Evolutionary conservation across 495 filamentous ascomycete genomes (phyloP), one percentile per base, ranked within the genome.

Genomic region (Immersiella caudata): DNA sequence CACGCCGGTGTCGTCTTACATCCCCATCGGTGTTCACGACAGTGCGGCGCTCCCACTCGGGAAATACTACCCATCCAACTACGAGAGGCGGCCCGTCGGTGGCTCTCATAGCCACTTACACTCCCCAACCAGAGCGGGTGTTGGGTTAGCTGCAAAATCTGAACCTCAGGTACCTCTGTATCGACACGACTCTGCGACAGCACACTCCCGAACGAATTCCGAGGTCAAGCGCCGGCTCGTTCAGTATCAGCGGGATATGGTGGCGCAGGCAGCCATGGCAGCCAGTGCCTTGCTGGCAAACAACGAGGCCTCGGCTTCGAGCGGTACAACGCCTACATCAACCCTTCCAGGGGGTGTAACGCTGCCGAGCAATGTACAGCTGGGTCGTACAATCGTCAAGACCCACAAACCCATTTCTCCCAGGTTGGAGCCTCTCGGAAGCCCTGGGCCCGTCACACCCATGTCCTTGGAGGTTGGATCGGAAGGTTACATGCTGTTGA

Each of bases 381-480:
- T 69, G 1, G 68, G 67, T 16, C 40, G 50, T 0, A 56, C 29
- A 0, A 54, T 72, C 9, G 33, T 74, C 26, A 73, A 71, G 78
- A 72, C 71, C 52, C 82, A 88, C 63, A 77, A 75, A 67, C 83
- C 90, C 40, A 79, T 79, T 12, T 88, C 88, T 22, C 92, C 92
- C 8, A 80, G 86, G 20, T 74, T 95, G 36, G 80, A 81, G 25
- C 92, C 92, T 1, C 81, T 91, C 3, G 85, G 86, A n/a, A 92
- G 89, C 54, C 90, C 91, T 0, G 91, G 91, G 0, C 90, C 90
- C 0, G 90, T 94, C 49, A 94, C 92, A 1, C 91, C 92, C 0
- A 82, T 95, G 74, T 85, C 86, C 2, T 75, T 95, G 29, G 90
- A 93, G 70, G 84, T 81, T 8, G 70, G 69, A 0, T 67, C 80